Conservation (phyloP, 2,329 filamentous ascomycete genomes). For the Tolypocladium sp. region DNA sequence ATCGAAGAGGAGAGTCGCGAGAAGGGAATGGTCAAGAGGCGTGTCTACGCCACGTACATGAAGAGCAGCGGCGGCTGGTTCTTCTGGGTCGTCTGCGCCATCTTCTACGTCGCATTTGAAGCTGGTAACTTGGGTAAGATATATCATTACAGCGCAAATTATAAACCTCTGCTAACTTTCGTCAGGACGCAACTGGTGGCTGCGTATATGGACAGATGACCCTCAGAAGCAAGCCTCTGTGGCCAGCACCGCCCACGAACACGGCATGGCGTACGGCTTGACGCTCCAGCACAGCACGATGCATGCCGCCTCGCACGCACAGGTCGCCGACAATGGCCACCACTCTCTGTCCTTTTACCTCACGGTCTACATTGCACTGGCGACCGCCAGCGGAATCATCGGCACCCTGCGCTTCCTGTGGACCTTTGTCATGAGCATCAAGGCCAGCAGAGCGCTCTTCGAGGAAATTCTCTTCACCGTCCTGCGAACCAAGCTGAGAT, state of each 20-base stretch:
- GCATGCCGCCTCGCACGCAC: conserved; percentile 24
- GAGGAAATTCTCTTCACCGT: conserved; percentile 56
- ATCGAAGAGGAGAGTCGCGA: conserved; percentile 68
- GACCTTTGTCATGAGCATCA: conserved; percentile 55
- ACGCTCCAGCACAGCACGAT: conserved; percentile 36
- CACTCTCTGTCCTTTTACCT: conserved; percentile 52
- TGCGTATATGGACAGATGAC: conserved; percentile 50
- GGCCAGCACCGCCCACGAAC: conserved; percentile 13
- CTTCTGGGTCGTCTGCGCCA: conserved; percentile 48
- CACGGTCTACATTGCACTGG: conserved; percentile 55
- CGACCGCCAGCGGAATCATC: conserved; percentile 45
- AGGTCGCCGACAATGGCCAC: conserved; percentile 18
- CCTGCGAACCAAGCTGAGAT: conserved; percentile 64
- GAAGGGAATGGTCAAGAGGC: conserved; percentile 56
- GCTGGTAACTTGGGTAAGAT: conserved; percentile 41
- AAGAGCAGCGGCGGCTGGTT: conserved; percentile 53
- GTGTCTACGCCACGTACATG: conserved; percentile 61
- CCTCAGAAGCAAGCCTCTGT: not conserved
- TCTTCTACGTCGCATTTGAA: conserved; percentile 47
- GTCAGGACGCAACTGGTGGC: conserved; percentile 51
- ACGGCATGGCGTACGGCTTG: conserved; percentile 33
- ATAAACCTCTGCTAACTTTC: not conserved
- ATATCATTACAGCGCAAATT: not conserved
- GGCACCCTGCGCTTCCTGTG: conserved; percentile 55
- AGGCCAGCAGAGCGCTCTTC: conserved; percentile 61